phyloP scores from a whole-genome alignment of 169 alveolate species.

The Cryptosporidium parvum region DNA sequence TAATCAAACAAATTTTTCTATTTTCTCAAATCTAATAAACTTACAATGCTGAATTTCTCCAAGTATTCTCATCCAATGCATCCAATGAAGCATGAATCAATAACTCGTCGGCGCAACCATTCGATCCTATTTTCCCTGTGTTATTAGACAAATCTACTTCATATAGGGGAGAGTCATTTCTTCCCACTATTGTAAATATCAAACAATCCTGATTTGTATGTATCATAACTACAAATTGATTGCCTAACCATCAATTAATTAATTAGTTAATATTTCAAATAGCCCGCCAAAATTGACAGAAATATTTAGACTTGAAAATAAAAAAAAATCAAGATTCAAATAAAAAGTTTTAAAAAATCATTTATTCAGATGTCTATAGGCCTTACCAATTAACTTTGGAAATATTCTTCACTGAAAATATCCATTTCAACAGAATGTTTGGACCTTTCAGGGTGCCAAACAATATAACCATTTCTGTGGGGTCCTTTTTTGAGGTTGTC shows the following conservation, averaged over 20 bases:
- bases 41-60: slow-evolving; percentile 74
- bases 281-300: slow-evolving; percentile 19
- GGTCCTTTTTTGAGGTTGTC: slow-evolving; percentile 58
- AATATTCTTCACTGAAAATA: slow-evolving; percentile 34
- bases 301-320: background rate
- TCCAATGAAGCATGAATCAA: slow-evolving; percentile 67
- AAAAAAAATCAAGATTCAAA: background rate
- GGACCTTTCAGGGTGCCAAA: slow-evolving; percentile 63
- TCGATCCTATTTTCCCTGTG: slow-evolving; percentile 19
- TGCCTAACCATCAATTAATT: background rate
- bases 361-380: too few relatives aligned
- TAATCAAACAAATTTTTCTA: background rate
- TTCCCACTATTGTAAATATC: slow-evolving; percentile 74
- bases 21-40: background rate
- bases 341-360: too few relatives aligned
- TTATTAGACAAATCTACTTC: slow-evolving; percentile 63
- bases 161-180: slow-evolving; percentile 52
- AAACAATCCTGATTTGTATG: slow-evolving; percentile 26
- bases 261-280: background rate
- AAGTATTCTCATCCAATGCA: slow-evolving; percentile 61
- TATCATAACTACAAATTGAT: slow-evolving; percentile 2
- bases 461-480: slow-evolving; percentile 44
- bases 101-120: slow-evolving; percentile 55
- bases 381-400: slow-evolving; percentile 32
- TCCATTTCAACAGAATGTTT: slow-evolving; percentile 63